phyloP scores from a whole-genome alignment of 495 filamentous ascomycete genomes.

The Neurospora sp. region DNA sequence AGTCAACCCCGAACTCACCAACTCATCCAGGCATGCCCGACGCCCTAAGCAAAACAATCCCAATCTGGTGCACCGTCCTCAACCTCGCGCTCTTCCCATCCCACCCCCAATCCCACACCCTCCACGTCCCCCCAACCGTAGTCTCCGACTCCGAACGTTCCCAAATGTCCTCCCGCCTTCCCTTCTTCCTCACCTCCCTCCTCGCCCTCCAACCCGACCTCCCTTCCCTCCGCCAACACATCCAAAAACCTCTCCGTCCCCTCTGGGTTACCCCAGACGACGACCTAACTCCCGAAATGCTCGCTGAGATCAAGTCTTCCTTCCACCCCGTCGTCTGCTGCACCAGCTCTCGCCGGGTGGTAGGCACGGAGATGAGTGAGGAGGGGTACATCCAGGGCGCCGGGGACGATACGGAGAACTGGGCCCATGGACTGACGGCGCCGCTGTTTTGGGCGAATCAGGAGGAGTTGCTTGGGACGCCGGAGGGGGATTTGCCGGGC shows the following conservation, averaged over 20 bases:
- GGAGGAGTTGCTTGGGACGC: constrained; percentile 41
- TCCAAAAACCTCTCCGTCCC: constrained; percentile 52
- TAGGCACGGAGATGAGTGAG: constrained; percentile 52
- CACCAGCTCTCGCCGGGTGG: constrained; percentile 62
- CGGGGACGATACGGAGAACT: constrained; percentile 85
- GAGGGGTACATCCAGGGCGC: constrained; percentile 89
- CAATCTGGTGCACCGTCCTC: constrained; percentile 82
- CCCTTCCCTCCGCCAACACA: constrained; percentile 18
- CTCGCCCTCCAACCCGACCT: constrained; percentile 29
- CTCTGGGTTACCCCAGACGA: constrained; percentile 49
- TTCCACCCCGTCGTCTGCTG: constrained; percentile 69
- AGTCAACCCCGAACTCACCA: not conserved
- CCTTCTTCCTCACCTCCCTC: constrained; percentile 55
- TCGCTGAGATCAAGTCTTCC: constrained; percentile 33
- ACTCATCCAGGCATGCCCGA: constrained; percentile 65
- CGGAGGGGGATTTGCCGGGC: constrained; percentile 54
- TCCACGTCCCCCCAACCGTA: constrained; percentile 55
- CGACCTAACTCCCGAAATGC: not conserved
- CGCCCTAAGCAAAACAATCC: constrained; percentile 84
- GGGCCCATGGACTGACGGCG: constrained; percentile 71
- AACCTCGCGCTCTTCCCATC: constrained; percentile 71
- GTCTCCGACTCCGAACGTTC: constrained; percentile 65
- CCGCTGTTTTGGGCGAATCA: constrained; percentile 66
- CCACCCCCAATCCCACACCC: constrained; percentile 25
- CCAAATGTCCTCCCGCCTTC: constrained; percentile 63